Conservation (phyloP, 768 basidiomycete species). For the Mycena crocata region DNA sequence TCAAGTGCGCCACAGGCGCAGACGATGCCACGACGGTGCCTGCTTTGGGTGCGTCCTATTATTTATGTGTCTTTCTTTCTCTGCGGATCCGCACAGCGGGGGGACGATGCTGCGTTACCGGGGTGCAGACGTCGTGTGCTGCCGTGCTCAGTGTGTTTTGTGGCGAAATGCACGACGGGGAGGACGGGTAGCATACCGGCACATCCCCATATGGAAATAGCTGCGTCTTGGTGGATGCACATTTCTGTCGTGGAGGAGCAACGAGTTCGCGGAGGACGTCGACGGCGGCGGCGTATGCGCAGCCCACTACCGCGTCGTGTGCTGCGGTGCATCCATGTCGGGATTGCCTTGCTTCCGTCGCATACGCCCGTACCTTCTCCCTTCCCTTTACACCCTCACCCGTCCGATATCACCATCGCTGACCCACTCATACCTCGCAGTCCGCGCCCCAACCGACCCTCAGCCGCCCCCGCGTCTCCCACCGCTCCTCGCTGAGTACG, state of each 20-base stretch:
- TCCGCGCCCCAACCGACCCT: slow-evolving; percentile 31
- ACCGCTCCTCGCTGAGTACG: slow-evolving; percentile 19
- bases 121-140: too few species aligned
- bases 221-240: too few species aligned
- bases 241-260: too few species aligned
- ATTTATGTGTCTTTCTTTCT: background rate
- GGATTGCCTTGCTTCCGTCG: background rate
- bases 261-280: too few species aligned
- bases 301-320: too few species aligned
- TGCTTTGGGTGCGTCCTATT: background rate
- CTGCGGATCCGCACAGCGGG: background rate
- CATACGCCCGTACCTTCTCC: background rate
- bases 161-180: background rate
- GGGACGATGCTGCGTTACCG: background rate
- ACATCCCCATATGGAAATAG: too few species aligned
- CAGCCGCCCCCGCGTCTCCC: slow-evolving; percentile 24
- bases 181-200: too few species aligned
- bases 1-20: background rate
- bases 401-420: background rate
- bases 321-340: background rate
- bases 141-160: background rate
- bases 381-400: background rate
- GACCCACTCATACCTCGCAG: background rate
- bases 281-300: too few species aligned
- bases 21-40: background rate